Percentiles rank a stretch among this genome's conserved stretches.
phyloP scores from a whole-genome alignment of 805 yeast species.

The Candida koratica region DNA sequence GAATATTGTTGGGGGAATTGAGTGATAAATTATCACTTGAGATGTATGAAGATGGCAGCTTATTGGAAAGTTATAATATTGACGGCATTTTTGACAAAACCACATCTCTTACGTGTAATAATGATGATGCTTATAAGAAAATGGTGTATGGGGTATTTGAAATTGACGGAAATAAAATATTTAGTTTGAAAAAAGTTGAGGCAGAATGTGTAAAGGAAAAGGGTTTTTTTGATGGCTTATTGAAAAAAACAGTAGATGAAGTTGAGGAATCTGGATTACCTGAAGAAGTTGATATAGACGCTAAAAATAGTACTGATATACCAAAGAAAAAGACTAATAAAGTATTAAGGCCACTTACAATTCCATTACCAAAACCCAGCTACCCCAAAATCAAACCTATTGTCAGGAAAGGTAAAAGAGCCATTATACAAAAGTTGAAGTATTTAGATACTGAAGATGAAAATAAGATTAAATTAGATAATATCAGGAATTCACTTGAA shows the following conservation, averaged over 20 bases:
- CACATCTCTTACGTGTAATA: constrained; percentile 39
- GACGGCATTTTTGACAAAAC: constrained; percentile 24
- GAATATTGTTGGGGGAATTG: constrained; percentile 35
- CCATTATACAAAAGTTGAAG: constrained; percentile 46
- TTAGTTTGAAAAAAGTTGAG: constrained; percentile 42
- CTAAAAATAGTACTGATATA: constrained; percentile 15
- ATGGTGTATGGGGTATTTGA: constrained; percentile 39
- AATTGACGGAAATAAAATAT: constrained; percentile 48
- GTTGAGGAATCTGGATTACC: constrained; percentile 14
- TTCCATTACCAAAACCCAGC: constrained; percentile 45
- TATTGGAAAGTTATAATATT: constrained; percentile 25
- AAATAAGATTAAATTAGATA: constrained; percentile 51
- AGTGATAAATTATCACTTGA: constrained; percentile 26
- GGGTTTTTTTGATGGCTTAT: constrained; percentile 25
- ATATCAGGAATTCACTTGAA: constrained; percentile 66
- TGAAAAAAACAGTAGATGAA: constrained; percentile 14
- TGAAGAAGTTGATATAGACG: constrained; percentile 16
- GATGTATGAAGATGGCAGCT: constrained; percentile 38
- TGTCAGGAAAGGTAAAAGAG: constrained; percentile 37
- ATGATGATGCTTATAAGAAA: constrained; percentile 19
- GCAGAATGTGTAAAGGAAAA: constrained; percentile 37
- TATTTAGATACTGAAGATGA: constrained; percentile 53
- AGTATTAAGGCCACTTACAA: constrained; percentile 18
- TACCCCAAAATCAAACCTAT: constrained; percentile 37
- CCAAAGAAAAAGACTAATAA: constrained; percentile 12